Evolutionary conservation across 306 rosid genomes (phyloP).

Genomic region (Arachis hypogaea): DNA sequence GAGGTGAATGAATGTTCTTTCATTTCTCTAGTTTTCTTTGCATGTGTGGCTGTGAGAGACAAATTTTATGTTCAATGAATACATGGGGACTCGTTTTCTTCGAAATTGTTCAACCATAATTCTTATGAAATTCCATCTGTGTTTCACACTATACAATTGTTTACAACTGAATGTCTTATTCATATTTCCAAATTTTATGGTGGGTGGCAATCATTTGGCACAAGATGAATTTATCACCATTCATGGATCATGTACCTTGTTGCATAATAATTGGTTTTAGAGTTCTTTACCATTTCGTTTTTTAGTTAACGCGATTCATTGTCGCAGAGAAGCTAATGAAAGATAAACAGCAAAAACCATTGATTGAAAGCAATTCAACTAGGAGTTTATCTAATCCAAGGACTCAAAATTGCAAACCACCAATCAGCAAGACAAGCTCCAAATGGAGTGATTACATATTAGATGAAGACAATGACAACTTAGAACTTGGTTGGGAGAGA

Average conservation of each 20-base stretch:
- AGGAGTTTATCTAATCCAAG: constrained; percentile 25
- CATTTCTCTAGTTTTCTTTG: not conserved
- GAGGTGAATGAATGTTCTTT: constrained; percentile 47
- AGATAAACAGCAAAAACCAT: constrained; percentile 22
- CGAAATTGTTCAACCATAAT: not conserved
- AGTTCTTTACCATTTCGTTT: not conserved
- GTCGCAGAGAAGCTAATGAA: constrained; percentile 43
- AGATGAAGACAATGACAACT: constrained; percentile 42
- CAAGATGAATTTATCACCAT: not conserved
- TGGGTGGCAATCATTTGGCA: not conserved
- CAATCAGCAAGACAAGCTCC: constrained; percentile 44
- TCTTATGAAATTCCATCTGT: not conserved
- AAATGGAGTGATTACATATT: constrained; percentile 68
- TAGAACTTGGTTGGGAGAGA: not conserved
- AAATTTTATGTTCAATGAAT: not conserved
- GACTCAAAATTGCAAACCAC: constrained; percentile 31
- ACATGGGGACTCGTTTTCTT: not conserved
- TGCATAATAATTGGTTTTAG: not conserved
- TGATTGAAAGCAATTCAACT: constrained; percentile 30
- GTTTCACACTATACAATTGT: no score
- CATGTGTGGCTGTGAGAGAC: not conserved
- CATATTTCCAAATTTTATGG: not conserved
- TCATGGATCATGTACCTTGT: not conserved
- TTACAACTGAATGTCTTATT: no score
- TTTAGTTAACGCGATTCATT: not conserved